These are phyloP conservation scores for Theileria luwenshuni DNA, from an alignment of 169 alveolate species.

Conservation along the genomic window DNA sequence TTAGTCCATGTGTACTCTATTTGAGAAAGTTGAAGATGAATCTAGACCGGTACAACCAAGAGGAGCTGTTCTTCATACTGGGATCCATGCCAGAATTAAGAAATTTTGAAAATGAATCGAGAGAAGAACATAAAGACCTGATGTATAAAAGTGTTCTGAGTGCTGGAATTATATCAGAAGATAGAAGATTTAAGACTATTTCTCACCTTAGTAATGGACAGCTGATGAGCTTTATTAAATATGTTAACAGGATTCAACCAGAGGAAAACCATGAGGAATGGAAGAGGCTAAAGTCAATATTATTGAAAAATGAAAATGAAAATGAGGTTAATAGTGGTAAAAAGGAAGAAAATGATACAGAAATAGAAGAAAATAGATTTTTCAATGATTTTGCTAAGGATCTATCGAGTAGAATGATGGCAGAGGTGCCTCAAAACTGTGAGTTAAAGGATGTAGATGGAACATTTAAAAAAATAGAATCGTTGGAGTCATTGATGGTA, in stretches of 20 bases:
- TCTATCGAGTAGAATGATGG: background rate
- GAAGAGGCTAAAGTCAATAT: background rate
- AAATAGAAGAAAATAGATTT: background rate
- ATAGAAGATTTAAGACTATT: background rate
- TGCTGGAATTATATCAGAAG: background rate
- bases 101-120: background rate
- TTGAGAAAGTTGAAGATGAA: background rate
- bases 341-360: background rate
- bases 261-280: background rate
- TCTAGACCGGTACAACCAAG: background rate
- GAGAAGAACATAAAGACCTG: background rate
- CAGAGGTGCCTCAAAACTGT: background rate
- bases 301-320: background rate
- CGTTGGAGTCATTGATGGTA: background rate
- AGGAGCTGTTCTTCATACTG: slow-evolving; percentile 8
- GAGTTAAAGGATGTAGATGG: background rate
- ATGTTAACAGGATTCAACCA: background rate
- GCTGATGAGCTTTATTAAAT: background rate
- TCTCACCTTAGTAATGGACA: background rate
- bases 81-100: background rate
- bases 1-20: background rate
- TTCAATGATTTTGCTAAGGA: background rate
- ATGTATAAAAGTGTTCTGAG: background rate
- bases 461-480: background rate
- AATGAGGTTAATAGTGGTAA: background rate